A percentile compares a stretch with the other conserved stretches of the same genome.
phyloP scores from a whole-genome alignment of 495 filamentous ascomycete species.

The Tuber borchii region DNA sequence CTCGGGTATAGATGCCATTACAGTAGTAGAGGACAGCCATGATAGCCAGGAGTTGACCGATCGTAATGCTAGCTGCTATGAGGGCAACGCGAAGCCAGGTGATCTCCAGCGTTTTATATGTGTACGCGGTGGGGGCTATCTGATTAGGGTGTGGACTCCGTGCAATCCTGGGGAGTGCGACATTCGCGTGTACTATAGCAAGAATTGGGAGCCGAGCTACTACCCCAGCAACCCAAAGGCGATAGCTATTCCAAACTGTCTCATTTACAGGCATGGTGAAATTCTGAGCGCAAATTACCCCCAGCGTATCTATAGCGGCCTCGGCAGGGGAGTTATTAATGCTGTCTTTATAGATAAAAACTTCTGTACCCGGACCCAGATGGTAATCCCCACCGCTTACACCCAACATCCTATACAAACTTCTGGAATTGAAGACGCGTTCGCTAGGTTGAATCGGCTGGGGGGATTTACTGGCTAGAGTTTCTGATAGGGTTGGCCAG shows the following conservation, averaged over 20 bases:
- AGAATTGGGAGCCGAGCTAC: not conserved
- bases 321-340: not conserved
- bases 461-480: not conserved
- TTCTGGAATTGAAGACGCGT: not conserved
- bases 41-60: not conserved
- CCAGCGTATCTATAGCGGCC: not conserved
- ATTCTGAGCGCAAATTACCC: rapidly evolving
- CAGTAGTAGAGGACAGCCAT: not conserved
- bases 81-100: not conserved
- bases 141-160: not conserved
- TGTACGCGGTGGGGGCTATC: not conserved
- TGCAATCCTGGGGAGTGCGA: not conserved
- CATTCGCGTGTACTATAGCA: not conserved
- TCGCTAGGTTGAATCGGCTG: not conserved
- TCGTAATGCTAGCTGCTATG: not conserved
- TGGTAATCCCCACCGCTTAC: too few relatives aligned
- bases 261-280: not conserved
- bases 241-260: not conserved
- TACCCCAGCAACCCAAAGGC: not conserved
- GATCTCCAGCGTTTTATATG: not conserved
- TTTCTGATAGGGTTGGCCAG: not conserved
- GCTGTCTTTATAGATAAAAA: not conserved
- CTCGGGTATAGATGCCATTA: not conserved
- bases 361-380: too few relatives aligned
- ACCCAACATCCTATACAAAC: not conserved